phyloP scores from a whole-genome alignment of 768 basidiomycete genomes.

The Boletus sp. region DNA sequence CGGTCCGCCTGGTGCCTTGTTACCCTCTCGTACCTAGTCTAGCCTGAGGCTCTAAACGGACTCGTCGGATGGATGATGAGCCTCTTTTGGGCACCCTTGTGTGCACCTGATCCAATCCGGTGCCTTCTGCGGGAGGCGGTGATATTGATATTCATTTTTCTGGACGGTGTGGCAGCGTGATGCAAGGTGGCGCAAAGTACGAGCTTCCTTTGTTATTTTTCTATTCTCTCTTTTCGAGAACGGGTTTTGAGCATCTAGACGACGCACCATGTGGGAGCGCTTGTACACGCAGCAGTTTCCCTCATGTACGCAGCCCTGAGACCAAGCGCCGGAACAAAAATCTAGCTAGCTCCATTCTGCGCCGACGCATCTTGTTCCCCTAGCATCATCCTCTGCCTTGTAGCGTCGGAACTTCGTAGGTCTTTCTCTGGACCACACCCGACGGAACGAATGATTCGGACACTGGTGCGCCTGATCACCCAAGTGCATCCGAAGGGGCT shows the following conservation, averaged over 20 bases:
- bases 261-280: background rate
- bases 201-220: background rate
- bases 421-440: background rate
- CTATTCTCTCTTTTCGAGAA: slow-evolving; percentile 6
- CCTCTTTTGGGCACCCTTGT: background rate
- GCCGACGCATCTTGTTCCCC: background rate
- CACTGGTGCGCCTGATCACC: too few species aligned
- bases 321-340: background rate
- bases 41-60: background rate
- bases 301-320: background rate
- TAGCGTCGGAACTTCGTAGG: background rate
- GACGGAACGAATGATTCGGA: background rate
- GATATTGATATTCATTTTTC: slow-evolving; percentile 1
- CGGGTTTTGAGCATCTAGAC: background rate
- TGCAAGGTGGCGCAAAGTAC: slow-evolving; percentile 21
- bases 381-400: background rate
- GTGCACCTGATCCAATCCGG: background rate
- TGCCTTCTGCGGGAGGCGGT: slow-evolving; percentile 1
- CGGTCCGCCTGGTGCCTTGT: slow-evolving; percentile 7
- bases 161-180: background rate
- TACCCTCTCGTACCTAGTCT: slow-evolving; percentile 5
- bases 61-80: background rate
- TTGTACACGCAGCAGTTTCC: background rate
- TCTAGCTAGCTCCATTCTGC: too few species aligned
- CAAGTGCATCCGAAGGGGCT: background rate